Percentiles rank a stretch among this genome's conserved stretches.
phyloP scores from a whole-genome alignment of 2,329 filamentous ascomycete species.

The Fusarium sp. region DNA sequence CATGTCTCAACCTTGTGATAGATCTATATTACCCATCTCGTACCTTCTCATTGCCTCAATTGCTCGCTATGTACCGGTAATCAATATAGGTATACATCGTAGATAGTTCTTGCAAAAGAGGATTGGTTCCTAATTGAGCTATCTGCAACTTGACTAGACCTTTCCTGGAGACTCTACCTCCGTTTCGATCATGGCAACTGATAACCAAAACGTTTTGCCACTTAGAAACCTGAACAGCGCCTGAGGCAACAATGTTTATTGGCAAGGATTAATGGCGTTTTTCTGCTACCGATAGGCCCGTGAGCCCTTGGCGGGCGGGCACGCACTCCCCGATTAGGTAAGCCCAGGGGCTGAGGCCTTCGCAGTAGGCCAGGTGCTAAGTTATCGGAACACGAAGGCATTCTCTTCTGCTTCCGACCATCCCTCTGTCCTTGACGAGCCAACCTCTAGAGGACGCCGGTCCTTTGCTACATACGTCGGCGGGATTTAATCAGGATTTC shows the following conservation, averaged over 20 bases:
- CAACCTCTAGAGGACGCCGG: constrained; percentile 43
- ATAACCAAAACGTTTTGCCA: not conserved
- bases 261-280: constrained; percentile 22
- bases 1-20: not conserved
- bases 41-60: not conserved
- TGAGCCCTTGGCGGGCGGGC: constrained; percentile 19
- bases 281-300: constrained; percentile 18
- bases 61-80: not conserved
- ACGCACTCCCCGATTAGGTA: constrained; percentile 35
- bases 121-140: not conserved
- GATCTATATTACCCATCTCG: not conserved
- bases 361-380: constrained; percentile 1
- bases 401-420: constrained; percentile 35
- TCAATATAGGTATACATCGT: not conserved
- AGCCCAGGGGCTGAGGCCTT: constrained; percentile 42
- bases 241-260: constrained; percentile 36
- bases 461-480: constrained; percentile 43
- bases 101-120: not conserved
- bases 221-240: not conserved
- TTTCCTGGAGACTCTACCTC: constrained; percentile 5
- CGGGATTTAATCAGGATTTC: constrained; percentile 43
- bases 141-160: not conserved
- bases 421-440: constrained; percentile 34
- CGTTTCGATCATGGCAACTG: not conserved
- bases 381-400: constrained; percentile 35